phyloP scores from a whole-genome alignment of 495 filamentous ascomycete species.

The Neurospora sp. region DNA sequence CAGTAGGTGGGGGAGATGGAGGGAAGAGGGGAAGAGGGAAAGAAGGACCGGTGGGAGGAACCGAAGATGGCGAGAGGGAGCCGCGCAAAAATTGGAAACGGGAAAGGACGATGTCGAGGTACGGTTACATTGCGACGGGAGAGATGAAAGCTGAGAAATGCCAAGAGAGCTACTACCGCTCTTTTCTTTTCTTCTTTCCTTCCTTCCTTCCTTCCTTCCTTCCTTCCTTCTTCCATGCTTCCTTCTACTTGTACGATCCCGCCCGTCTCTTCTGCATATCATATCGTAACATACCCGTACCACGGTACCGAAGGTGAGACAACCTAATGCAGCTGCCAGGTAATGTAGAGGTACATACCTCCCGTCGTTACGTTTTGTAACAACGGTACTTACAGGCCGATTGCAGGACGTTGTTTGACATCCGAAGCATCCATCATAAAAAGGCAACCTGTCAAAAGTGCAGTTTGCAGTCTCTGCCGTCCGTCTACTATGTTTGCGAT shows the following conservation, averaged over 20 bases:
- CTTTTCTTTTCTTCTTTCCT: neutral
- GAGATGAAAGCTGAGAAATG: neutral
- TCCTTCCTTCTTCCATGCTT: neutral
- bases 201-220: neutral
- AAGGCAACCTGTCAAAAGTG: neutral
- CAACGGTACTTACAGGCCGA: too few species aligned
- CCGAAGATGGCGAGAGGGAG: neutral
- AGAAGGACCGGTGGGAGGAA: too few species aligned
- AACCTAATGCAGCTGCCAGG: neutral
- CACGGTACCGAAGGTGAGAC: neutral
- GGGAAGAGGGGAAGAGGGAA: neutral
- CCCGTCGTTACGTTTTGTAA: too few species aligned
- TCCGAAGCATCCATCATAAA: too few species aligned
- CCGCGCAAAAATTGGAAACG: neutral
- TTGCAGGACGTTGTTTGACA: too few species aligned
- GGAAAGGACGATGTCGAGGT: neutral
- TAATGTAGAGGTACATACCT: neutral
- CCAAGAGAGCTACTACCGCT: too few species aligned
- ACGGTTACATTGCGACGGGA: neutral
- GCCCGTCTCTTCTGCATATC: neutral
- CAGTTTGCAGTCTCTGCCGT: neutral
- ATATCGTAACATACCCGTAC: neutral
- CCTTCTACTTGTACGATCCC: neutral
- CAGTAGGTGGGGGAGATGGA: neutral
- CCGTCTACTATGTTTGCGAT: too few species aligned